Evolutionary conservation across 1,284 basidiomycete genomes (phyloP).

Genomic region (Stygiomarasmius scandens): DNA sequence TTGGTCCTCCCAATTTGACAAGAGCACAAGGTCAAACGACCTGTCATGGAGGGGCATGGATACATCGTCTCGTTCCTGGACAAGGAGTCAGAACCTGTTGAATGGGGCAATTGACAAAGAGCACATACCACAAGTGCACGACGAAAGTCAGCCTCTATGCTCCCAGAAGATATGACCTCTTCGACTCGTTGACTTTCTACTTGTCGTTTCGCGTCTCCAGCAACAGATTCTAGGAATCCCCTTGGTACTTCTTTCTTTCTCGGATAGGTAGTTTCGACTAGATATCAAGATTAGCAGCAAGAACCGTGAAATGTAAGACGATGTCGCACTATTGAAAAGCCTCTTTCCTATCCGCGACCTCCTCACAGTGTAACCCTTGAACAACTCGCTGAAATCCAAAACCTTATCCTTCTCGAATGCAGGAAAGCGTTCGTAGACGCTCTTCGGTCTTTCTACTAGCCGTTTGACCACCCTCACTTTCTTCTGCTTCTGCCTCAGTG

Average conservation of each 20-base stretch:
- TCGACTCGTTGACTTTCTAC: conserved; percentile 76
- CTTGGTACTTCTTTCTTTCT: conserved; percentile 66
- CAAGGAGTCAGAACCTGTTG: background rate
- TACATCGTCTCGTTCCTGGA: conserved; percentile 62
- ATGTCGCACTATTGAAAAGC: conserved; percentile 62
- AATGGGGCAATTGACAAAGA: conserved; percentile 1
- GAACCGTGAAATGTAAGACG: conserved; percentile 1
- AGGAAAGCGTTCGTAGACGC: conserved; percentile 88
- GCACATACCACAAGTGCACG: conserved; percentile 69
- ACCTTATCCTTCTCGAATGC: conserved; percentile 79
- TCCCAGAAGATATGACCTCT: conserved; percentile 72
- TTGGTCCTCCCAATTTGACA: conserved; percentile 88
- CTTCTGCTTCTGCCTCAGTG: conserved; percentile 53
- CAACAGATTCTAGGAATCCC: conserved; percentile 69
- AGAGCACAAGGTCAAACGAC: conserved; percentile 75
- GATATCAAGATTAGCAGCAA: conserved; percentile 16
- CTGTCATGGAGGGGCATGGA: conserved; percentile 72
- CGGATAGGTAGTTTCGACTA: conserved; percentile 75
- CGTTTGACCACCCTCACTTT: conserved; percentile 63
- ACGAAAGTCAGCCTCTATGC: conserved; percentile 71
- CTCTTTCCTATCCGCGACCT: conserved; percentile 70
- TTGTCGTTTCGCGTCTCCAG: conserved; percentile 72
- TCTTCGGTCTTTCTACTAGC: conserved; percentile 74
- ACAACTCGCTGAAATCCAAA: conserved; percentile 91
- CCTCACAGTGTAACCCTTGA: conserved; percentile 79